Evolutionary conservation across 176 grass and related monocot genomes (phyloP).

Genomic region (Oryza meyeriana): DNA sequence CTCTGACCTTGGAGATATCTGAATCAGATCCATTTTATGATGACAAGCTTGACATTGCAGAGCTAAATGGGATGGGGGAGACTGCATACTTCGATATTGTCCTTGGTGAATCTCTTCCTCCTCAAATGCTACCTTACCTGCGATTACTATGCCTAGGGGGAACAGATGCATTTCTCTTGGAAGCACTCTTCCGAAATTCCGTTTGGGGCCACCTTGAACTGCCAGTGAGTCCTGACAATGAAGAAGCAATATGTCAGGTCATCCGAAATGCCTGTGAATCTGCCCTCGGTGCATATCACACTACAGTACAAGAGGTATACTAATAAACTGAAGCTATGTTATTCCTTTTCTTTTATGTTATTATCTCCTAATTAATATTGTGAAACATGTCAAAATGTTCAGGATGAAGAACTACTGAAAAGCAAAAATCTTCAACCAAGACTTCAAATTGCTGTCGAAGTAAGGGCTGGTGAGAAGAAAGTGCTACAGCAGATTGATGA

Average conservation of each 20-base stretch:
- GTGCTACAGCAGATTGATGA: constrained; percentile 76
- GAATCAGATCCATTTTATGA: constrained; percentile 93
- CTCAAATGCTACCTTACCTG: constrained; percentile 78
- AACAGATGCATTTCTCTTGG: constrained; percentile 88
- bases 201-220: constrained; percentile 93
- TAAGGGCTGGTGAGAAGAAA: constrained; percentile 89
- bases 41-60: constrained; percentile 91
- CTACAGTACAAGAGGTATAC: constrained; percentile 75
- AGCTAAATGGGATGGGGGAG: constrained; percentile 75
- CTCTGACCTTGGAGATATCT: constrained; percentile 77
- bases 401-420: constrained; percentile 77
- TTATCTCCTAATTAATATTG: constrained; percentile 15
- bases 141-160: constrained; percentile 82
- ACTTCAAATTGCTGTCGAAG: constrained; percentile 53
- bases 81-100: constrained; percentile 84
- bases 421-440: constrained; percentile 51
- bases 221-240: constrained; percentile 79
- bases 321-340: not conserved
- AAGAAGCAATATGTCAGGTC: constrained; percentile 82
- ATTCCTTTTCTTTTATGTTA: constrained; percentile 27
- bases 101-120: constrained; percentile 55
- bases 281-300: constrained; percentile 67
- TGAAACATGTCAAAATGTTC: constrained; percentile 31
- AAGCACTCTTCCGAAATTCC: constrained; percentile 87
- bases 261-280: constrained; percentile 81